Base-by-base conservation (phyloP, 306 rosid species). In the Malus sylvestris region DNA sequence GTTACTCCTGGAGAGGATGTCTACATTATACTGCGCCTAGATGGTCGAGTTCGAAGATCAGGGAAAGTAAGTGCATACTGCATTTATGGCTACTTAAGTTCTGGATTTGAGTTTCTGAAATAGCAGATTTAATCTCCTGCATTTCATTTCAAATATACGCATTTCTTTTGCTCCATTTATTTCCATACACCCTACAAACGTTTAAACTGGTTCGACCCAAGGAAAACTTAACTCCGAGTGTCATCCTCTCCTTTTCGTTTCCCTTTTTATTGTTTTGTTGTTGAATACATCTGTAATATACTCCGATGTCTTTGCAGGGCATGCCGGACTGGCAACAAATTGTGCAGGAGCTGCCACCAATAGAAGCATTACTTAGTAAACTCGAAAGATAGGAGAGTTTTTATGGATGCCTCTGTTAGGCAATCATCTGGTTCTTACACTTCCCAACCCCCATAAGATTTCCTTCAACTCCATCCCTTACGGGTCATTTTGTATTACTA, bases 311-410 rank as follows among this genome's bases (percentile, higher is more conserved):
- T 73, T 86, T 69, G 75, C 96, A 92, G 99, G 99, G 99, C 61
- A 87, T 92, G 90, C 99, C 99, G n/a, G 96, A 92, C 82, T 92
- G 99, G 99, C 80, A 74, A 83, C 83, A 95, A 87, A 92, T 95
- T 73, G 72, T 82, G 78, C 62, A 88, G 76, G 99, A 95, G 91
- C 88, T 95, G 33, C 99, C 99, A 32, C 90, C 89, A 55, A 80
- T 91, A 84, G 99, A 95, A 55, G 97, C 96, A 80, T 67, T 95
- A 74, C 81, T 95, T 53, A 92, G 99, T 89, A 95, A 90, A 87
- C 90, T 94, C 9, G 97, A 94, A 85, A 90, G 89, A 87, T 92
- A 87, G 64, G 60, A 67, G 18, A 40, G 20, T 44, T 57, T 72
- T 27, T 45, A 19, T 67, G 81, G 72, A 64, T 68, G 66, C 77